Percentiles rank a stretch among this genome's conserved stretches.
These are phyloP conservation scores for Didymellaceae sp. DNA, from an alignment of 2,329 filamentous ascomycete genomes.

Conservation along the genomic window DNA sequence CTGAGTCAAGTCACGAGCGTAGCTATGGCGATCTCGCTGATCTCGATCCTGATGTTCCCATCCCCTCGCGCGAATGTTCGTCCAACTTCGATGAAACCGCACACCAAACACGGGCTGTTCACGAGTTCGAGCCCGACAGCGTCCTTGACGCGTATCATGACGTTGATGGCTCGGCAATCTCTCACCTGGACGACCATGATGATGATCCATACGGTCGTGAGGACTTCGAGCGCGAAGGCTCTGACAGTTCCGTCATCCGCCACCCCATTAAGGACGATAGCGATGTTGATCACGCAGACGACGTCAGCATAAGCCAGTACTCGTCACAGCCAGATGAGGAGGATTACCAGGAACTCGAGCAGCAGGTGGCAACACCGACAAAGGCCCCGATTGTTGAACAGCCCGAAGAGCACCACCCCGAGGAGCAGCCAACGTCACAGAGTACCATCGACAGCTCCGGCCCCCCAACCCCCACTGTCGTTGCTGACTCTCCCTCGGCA, in stretches of 20 bases:
- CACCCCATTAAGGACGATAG: constrained; percentile 51
- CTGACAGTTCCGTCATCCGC: constrained; percentile 62
- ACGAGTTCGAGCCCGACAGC: constrained; percentile 26
- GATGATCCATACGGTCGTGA: constrained; percentile 28
- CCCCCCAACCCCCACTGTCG: constrained; percentile 54
- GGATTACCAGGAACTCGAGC: not conserved
- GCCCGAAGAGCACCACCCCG: not conserved
- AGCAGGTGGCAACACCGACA: not conserved
- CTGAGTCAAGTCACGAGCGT: constrained; percentile 64
- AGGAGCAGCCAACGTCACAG: constrained; percentile 36
- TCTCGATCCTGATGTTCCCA: constrained; percentile 86
- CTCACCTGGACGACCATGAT: constrained; percentile 49
- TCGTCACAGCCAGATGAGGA: constrained; percentile 54
- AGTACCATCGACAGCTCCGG: constrained; percentile 51
- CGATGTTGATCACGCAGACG: constrained; percentile 55
- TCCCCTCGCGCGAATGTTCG: constrained; percentile 80
- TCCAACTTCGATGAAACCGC: constrained; percentile 63
- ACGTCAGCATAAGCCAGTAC: constrained; percentile 60
- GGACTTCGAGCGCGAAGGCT: constrained; percentile 54
- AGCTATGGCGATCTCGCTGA: constrained; percentile 59
- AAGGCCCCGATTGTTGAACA: not conserved
- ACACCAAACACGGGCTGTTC: constrained; percentile 60
- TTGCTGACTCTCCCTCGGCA: constrained; percentile 35
- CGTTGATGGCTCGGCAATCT: constrained; percentile 60
- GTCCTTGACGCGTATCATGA: constrained; percentile 70